These are phyloP conservation scores for Hortaea sp. DNA, from an alignment of 2,329 filamentous ascomycete species.

Conservation along the genomic window DNA sequence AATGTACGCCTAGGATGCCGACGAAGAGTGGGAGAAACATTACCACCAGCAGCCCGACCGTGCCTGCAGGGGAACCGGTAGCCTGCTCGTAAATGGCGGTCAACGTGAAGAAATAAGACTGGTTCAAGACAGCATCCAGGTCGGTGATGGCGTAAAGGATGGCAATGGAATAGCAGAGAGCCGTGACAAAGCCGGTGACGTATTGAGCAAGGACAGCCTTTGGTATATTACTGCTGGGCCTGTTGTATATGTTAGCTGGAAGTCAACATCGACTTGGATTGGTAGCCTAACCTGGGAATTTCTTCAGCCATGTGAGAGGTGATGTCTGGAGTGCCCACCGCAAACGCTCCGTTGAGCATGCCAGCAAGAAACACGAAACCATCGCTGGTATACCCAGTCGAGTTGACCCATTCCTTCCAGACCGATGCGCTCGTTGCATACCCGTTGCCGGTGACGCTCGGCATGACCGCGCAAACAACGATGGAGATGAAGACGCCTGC, in stretches of 20 bases:
- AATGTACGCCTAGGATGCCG: conserved; percentile 46
- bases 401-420: conserved; percentile 33
- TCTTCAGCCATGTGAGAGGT: conserved; percentile 57
- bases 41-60: conserved; percentile 39
- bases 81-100: conserved; percentile 53
- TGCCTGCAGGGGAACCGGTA: conserved; percentile 30
- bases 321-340: conserved; percentile 54
- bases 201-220: conserved; percentile 44
- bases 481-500: conserved; percentile 47
- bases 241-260: background rate
- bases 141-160: conserved; percentile 49
- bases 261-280: no score
- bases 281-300: conserved; percentile 32
- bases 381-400: conserved; percentile 34
- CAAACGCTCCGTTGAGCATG: conserved; percentile 56
- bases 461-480: conserved; percentile 48
- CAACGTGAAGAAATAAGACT: conserved; percentile 42
- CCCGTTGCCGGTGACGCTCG: conserved; percentile 32
- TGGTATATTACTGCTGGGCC: conserved; percentile 43
- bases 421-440: conserved; percentile 31
- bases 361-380: conserved; percentile 53
- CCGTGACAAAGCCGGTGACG: conserved; percentile 41
- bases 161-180: conserved; percentile 33
- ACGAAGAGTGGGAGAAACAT: conserved; percentile 39
- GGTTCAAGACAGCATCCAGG: conserved; percentile 43